A percentile compares a stretch with the other conserved stretches of the same genome.
Evolutionary conservation across 148 eudicot species (phyloP).

Genomic region (Silene uniflora): DNA sequence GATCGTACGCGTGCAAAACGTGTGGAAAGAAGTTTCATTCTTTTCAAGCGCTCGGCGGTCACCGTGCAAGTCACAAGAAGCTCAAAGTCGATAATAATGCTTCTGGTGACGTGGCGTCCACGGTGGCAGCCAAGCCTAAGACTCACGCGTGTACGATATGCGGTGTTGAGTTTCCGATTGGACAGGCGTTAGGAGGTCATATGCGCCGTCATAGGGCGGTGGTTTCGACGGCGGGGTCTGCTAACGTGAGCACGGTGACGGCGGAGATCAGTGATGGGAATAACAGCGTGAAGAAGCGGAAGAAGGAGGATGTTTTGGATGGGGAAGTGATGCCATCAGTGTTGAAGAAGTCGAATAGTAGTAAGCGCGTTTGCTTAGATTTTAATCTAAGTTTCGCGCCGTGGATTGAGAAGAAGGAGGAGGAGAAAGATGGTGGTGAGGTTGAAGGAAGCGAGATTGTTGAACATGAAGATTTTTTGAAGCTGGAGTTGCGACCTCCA

Average conservation of each 20-base stretch:
- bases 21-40: slow-evolving; percentile 46
- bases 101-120: not conserved
- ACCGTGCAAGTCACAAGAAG: slow-evolving; percentile 64
- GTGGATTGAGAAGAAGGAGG: slow-evolving; percentile 6
- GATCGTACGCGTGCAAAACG: slow-evolving; percentile 49
- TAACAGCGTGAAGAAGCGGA: slow-evolving; percentile 13
- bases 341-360: slow-evolving; percentile 12
- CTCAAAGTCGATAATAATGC: not conserved
- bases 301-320: slow-evolving; percentile 6
- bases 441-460: slow-evolving; percentile 25
- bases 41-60: slow-evolving; percentile 71
- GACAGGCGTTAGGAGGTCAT: slow-evolving; percentile 62
- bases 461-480: slow-evolving; percentile 24
- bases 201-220: slow-evolving; percentile 47
- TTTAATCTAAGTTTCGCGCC: slow-evolving; percentile 16
- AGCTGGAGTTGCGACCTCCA: slow-evolving; percentile 25
- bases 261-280: slow-evolving; percentile 17
- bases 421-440: not conserved
- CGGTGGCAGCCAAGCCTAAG: slow-evolving; percentile 26
- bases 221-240: not conserved
- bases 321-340: slow-evolving; percentile 6
- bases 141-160: slow-evolving; percentile 50
- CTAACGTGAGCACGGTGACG: not conserved
- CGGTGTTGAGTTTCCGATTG: slow-evolving; percentile 43
- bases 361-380: slow-evolving; percentile 22